These are phyloP conservation scores for Eucalyptus leucophloia DNA, from an alignment of 345 rosid genomes.

Conservation along the genomic window DNA sequence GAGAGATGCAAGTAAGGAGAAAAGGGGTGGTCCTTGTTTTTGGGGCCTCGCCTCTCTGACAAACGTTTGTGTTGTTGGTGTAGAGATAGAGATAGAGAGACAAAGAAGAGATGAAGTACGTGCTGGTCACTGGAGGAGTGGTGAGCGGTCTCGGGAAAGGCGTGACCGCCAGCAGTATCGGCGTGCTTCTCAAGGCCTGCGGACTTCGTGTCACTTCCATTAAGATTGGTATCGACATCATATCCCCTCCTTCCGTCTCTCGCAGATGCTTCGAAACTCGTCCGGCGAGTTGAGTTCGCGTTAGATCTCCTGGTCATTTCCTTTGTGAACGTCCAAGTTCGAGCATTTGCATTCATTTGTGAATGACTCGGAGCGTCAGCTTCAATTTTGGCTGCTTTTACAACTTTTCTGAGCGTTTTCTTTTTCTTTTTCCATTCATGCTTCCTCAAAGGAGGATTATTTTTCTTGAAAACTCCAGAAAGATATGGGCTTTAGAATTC, in stretches of 20 bases:
- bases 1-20: not conserved
- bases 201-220: constrained; percentile 80
- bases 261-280: not conserved
- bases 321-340: not conserved
- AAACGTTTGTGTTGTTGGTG: not conserved
- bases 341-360: not conserved
- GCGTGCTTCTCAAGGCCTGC: constrained; percentile 57
- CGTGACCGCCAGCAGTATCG: constrained; percentile 53
- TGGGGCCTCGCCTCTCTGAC: not conserved
- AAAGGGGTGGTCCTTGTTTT: not conserved
- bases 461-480: not conserved
- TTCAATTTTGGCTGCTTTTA: not conserved
- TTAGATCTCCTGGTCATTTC: not conserved
- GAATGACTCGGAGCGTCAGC: not conserved
- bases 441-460: not conserved
- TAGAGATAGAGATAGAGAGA: not conserved
- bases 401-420: not conserved
- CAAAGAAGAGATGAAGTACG: constrained; percentile 33
- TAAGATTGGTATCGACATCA: constrained; percentile 43
- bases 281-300: not conserved
- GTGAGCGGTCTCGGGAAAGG: constrained; percentile 63
- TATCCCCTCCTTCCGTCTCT: not conserved
- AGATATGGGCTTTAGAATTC: not conserved
- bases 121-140: constrained; percentile 50
- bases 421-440: not conserved